Conservation (phyloP, 768 basidiomycete genomes). For the Russula sp. region DNA sequence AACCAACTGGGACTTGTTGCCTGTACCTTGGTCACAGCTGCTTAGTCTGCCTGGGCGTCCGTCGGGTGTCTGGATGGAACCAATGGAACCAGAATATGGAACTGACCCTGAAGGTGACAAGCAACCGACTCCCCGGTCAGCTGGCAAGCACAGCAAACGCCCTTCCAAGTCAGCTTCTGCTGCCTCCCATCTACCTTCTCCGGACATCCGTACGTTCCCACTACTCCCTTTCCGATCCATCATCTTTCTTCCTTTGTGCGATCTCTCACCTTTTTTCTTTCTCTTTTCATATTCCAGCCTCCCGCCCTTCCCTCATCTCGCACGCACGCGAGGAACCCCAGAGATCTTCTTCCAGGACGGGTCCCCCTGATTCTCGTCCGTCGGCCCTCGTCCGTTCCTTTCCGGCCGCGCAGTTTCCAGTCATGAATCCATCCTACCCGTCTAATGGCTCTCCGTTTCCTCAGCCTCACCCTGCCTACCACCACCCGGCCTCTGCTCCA, state of each 20-base stretch:
- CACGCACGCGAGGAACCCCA: constrained; percentile 37
- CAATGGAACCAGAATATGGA: constrained; percentile 23
- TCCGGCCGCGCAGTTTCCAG: constrained; percentile 46
- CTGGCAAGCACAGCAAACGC: constrained; percentile 29
- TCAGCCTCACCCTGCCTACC: constrained; percentile 40
- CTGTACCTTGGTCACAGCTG: constrained; percentile 22
- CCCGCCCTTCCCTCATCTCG: constrained; percentile 34
- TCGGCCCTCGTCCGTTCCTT: constrained; percentile 49
- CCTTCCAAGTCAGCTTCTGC: constrained; percentile 19
- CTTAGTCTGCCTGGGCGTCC: constrained; percentile 21
- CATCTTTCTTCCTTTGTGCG: constrained; percentile 12
- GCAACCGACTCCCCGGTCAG: constrained; percentile 24
- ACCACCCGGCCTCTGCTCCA: constrained; percentile 40
- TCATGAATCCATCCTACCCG: constrained; percentile 73
- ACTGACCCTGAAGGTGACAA: constrained; percentile 21
- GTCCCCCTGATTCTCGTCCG: constrained; percentile 41
- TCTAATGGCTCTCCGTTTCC: constrained; percentile 54
- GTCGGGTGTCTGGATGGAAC: constrained; percentile 9
- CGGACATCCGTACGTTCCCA: constrained; percentile 28
- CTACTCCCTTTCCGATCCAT: constrained; percentile 11
- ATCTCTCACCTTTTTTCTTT: constrained; percentile 17
- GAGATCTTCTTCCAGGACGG: constrained; percentile 25
- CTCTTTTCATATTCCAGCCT: constrained; percentile 11
- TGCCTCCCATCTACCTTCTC: constrained; percentile 25
- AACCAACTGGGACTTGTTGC: constrained; percentile 2